Evolutionary conservation across 495 filamentous ascomycete species (phyloP), one percentile per base, ranked within the genome.

Genomic region (Penicillium steckii): DNA sequence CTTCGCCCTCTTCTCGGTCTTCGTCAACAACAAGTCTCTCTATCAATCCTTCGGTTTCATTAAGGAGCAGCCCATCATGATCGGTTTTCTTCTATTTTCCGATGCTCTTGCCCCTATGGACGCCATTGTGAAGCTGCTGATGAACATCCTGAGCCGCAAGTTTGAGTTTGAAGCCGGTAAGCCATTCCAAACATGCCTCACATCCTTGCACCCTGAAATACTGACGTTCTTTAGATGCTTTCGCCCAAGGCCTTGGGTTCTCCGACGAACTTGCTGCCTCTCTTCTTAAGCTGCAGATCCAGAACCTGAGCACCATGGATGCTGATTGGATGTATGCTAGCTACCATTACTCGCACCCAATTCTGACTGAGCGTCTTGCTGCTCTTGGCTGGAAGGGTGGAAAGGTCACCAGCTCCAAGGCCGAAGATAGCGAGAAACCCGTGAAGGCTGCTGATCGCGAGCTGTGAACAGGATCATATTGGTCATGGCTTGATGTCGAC

Each of bases 301-400:
- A 97, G 74, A 98, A 98, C 64, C 79, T 98, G 50, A 92, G 90
- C 74, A 95, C 89, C 50, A 97, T 97, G 93, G 95, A 98, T 68
- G 94, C 94, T 33, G 95, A 98, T 69, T 95, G 87, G 88, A 80
- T 96, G 75, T 98, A 96, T 69, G 91, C 95, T 22, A 92, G 86
- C 75, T 98, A 97, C 75, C 89, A 97, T 74, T 96, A 92, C 80
- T 96, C 91, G 7, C 94, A 98, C 72, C 94, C 94, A 1, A 97
- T 97, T 57, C 80, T 98, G 48, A 86, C 91, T 7, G 95, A 98
- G 79, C 82, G 94, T 56, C 75, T 98, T 57, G 89, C 86, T 73
- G 94, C 93, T 1, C 77, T 98, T 25, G 85, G 88, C 53, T 97
- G 91, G 91, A 83, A 80, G 62, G 78, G 81, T 44, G 77, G 80